Conservation (phyloP, 768 basidiomycete species). For the Inosperma sp. region DNA sequence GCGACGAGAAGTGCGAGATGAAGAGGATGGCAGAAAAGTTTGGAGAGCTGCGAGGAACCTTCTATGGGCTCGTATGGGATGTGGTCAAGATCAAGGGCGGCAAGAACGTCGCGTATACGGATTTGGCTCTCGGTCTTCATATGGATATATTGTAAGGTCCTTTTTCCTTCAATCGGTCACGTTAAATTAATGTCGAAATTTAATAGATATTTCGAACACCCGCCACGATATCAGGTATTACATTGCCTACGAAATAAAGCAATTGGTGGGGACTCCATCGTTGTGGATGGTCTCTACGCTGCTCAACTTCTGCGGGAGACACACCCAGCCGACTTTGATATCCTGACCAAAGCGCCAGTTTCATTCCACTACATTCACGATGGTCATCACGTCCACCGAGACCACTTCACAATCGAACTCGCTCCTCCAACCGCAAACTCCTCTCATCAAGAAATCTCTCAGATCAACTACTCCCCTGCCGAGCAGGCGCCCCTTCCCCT, state of each 20-base stretch:
- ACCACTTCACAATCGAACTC: slow-evolving; percentile 75
- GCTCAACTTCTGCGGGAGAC: slow-evolving; percentile 48
- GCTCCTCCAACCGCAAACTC: slow-evolving; percentile 20
- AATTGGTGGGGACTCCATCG: slow-evolving; percentile 76
- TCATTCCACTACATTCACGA: slow-evolving; percentile 90
- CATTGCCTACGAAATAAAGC: slow-evolving; percentile 88
- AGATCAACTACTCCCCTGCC: slow-evolving; percentile 90
- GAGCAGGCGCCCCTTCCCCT: slow-evolving; percentile 80
- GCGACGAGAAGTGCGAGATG: slow-evolving; percentile 61
- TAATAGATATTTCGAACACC: slow-evolving; percentile 79
- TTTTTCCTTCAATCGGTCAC: not conserved
- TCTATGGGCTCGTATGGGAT: slow-evolving; percentile 89
- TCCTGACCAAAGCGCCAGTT: slow-evolving; percentile 58
- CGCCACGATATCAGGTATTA: slow-evolving; percentile 88
- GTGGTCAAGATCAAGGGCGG: slow-evolving; percentile 72
- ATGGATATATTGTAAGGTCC: slow-evolving; percentile 82
- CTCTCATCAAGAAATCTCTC: slow-evolving; percentile 38
- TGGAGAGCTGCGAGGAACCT: slow-evolving; percentile 77
- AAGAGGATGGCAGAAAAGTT: slow-evolving; percentile 58
- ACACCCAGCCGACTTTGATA: slow-evolving; percentile 49
- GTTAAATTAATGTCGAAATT: not conserved
- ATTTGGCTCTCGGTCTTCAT: slow-evolving; percentile 83
- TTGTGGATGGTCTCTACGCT: slow-evolving; percentile 74
- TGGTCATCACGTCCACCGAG: slow-evolving; percentile 70
- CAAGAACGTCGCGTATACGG: slow-evolving; percentile 92